These are phyloP conservation scores for Cytospora schulzeri DNA, from an alignment of 2,329 filamentous ascomycete species.

Conservation along the genomic window DNA sequence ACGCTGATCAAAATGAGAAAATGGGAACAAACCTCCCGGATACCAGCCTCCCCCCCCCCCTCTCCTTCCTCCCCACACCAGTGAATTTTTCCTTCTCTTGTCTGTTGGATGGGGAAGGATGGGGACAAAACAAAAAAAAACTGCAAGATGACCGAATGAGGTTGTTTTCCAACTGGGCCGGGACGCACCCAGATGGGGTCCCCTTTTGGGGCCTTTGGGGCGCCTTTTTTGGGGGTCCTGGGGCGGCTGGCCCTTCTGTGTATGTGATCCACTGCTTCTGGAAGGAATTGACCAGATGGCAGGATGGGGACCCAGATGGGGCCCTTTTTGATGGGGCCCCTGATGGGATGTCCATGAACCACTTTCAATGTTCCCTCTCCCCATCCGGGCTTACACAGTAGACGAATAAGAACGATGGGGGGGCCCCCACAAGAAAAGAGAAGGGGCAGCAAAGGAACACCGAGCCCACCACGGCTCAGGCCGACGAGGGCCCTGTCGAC, in stretches of 20 bases:
- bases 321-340: no score
- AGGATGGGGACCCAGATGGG: no score
- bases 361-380: neutral
- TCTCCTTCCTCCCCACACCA: neutral
- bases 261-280: neutral
- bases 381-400: no score
- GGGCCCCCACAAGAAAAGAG: neutral
- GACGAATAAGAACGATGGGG: neutral
- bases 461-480: neutral
- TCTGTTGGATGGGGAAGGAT: neutral
- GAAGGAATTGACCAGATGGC: neutral
- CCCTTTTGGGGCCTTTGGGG: neutral
- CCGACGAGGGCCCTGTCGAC: neutral
- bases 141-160: neutral
- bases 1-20: neutral
- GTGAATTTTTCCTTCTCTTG: neutral
- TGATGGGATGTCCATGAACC: no score
- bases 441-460: no score
- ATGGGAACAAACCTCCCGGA: neutral
- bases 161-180: neutral
- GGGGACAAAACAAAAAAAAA: neutral
- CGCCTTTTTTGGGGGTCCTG: no score
- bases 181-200: neutral
- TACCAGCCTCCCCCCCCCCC: neutral
- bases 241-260: no score